Evolutionary conservation across 768 basidiomycete species (phyloP).

Genomic region (Podaxis rugospora): DNA sequence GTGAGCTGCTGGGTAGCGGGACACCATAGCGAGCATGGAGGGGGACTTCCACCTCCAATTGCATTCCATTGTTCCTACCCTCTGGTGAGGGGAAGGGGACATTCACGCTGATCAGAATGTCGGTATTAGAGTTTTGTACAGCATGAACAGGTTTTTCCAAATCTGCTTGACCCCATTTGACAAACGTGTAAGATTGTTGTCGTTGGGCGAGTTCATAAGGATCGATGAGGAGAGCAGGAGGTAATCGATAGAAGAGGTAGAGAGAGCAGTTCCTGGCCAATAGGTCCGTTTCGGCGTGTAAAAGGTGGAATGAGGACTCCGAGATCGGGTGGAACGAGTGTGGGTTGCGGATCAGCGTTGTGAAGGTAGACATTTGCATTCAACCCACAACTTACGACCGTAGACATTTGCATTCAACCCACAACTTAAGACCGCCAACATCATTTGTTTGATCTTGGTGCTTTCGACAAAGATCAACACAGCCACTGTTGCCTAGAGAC

Average conservation of each 20-base stretch:
- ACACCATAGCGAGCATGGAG: conserved; percentile 8
- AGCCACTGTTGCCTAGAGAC: neutral
- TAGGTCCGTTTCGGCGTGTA: neutral
- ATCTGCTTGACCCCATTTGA: conserved; percentile 4
- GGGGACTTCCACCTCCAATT: conserved; percentile 3
- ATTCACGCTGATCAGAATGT: neutral
- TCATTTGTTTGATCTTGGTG: neutral
- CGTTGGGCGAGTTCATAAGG: conserved; percentile 9
- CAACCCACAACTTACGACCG: neutral
- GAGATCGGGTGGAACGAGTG: conserved; percentile 7
- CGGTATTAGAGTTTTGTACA: neutral
- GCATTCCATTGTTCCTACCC: neutral
- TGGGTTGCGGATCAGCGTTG: neutral
- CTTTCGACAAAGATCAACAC: neutral
- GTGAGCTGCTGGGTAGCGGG: neutral
- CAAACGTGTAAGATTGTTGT: conserved; percentile 4
- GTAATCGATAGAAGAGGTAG: conserved; percentile 1
- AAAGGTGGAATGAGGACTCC: neutral
- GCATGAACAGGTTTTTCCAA: conserved; percentile 8
- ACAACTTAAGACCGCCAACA: neutral
- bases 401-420: neutral
- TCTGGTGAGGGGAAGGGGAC: neutral
- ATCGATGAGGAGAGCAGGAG: conserved; percentile 3
- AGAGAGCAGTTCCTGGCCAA: neutral
- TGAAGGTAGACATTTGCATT: neutral